phyloP scores from a whole-genome alignment of 495 filamentous ascomycete genomes.

The Evansstolkia leycettana region DNA sequence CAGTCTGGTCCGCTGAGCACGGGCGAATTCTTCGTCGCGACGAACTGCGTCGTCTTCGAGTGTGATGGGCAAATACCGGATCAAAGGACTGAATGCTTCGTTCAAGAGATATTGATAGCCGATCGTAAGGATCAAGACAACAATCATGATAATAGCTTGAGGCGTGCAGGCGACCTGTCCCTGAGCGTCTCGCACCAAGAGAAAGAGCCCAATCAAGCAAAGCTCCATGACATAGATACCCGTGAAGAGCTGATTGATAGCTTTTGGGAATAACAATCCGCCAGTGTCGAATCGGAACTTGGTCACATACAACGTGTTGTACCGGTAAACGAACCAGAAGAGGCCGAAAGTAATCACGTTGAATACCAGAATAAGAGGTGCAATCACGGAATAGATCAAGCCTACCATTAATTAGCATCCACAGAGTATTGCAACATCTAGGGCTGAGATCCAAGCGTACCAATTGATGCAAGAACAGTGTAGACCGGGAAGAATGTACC shows the following conservation, averaged over 20 bases:
- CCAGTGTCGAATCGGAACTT: slow-evolving; percentile 88
- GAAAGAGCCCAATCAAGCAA: slow-evolving; percentile 82
- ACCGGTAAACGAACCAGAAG: slow-evolving; percentile 93
- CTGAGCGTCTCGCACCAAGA: slow-evolving; percentile 57
- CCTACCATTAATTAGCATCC: slow-evolving; percentile 26
- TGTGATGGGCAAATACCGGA: slow-evolving; percentile 86
- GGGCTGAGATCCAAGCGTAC: slow-evolving; percentile 25
- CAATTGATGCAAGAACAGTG: slow-evolving; percentile 90
- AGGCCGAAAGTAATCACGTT: slow-evolving; percentile 88
- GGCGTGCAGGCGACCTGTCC: slow-evolving; percentile 52
- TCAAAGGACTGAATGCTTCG: slow-evolving; percentile 71
- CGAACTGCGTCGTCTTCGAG: slow-evolving; percentile 88
- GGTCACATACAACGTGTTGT: slow-evolving; percentile 92
- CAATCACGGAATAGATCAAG: slow-evolving; percentile 80
- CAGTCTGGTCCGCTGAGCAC: slow-evolving; percentile 54
- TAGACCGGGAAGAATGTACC: slow-evolving; percentile 92
- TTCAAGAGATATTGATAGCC: slow-evolving; percentile 77
- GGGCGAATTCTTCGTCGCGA: slow-evolving; percentile 77
- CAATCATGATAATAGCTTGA: slow-evolving; percentile 85
- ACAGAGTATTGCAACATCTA: neutral
- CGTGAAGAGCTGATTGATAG: slow-evolving; percentile 92
- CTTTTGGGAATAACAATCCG: slow-evolving; percentile 81
- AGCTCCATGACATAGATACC: slow-evolving; percentile 94
- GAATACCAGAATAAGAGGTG: slow-evolving; percentile 86
- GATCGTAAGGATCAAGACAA: slow-evolving; percentile 56